phyloP scores from a whole-genome alignment of 1,284 basidiomycete species.

The Rhodotorula sp. region DNA sequence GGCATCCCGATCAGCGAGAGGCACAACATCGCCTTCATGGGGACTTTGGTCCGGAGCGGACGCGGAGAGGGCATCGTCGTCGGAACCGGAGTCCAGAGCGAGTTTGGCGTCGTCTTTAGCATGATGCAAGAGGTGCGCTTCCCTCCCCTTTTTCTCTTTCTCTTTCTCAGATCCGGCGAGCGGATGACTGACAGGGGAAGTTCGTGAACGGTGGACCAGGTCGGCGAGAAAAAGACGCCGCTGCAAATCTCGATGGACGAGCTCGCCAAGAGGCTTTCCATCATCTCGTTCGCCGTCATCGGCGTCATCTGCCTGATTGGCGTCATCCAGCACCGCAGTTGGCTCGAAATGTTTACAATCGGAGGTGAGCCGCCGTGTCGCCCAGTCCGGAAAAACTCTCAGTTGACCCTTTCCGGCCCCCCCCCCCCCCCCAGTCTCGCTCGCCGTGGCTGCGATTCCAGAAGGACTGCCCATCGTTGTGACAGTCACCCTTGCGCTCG shows the following conservation, averaged over 20 bases:
- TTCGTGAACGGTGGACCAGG: slow-evolving; percentile 51
- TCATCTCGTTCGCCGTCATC: slow-evolving; percentile 87
- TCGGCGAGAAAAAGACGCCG: slow-evolving; percentile 89
- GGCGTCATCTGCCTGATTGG: slow-evolving; percentile 91
- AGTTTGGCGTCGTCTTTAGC: slow-evolving; percentile 93
- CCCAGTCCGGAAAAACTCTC: too few relatives aligned
- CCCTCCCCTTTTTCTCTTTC: not conserved
- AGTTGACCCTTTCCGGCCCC: not conserved
- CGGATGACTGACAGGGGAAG: too few relatives aligned
- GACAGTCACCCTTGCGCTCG: slow-evolving; percentile 91
- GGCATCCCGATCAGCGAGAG: slow-evolving; percentile 74
- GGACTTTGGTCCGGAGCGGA: slow-evolving; percentile 89
- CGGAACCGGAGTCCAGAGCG: slow-evolving; percentile 82
- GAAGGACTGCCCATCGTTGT: slow-evolving; percentile 97
- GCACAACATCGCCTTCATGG: slow-evolving; percentile 91
- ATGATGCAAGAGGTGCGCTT: slow-evolving; percentile 92
- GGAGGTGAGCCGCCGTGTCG: slow-evolving; percentile 62
- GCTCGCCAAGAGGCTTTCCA: slow-evolving; percentile 84
- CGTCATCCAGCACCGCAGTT: slow-evolving; percentile 77
- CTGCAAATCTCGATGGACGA: slow-evolving; percentile 95
- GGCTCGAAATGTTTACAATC: slow-evolving; percentile 99
- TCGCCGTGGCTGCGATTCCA: slow-evolving; percentile 95
- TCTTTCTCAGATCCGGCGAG: not conserved
- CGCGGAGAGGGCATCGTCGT: slow-evolving; percentile 84
- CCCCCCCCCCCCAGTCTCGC: slow-evolving; percentile 64